Evolutionary conservation across 2,329 filamentous ascomycete genomes (phyloP).

Genomic region (Ophiostoma ips): DNA sequence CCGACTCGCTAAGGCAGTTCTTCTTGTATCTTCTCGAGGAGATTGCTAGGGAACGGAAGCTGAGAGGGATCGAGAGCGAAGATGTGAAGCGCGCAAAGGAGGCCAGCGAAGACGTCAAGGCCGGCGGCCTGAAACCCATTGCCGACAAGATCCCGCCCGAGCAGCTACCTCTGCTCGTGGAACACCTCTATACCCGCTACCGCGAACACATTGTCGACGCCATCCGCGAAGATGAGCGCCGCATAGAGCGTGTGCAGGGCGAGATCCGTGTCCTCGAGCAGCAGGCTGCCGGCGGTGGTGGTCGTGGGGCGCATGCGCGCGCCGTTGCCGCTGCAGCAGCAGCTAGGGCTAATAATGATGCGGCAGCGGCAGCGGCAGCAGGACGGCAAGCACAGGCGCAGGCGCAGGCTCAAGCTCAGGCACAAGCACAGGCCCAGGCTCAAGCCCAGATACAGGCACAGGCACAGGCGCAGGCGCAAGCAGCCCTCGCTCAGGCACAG

Average conservation of each 20-base stretch:
- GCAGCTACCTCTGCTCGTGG: constrained; percentile 55
- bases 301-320: constrained; percentile 3
- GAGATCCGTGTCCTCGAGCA: constrained; percentile 58
- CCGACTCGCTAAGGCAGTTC: constrained; percentile 64
- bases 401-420: neutral
- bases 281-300: constrained; percentile 7
- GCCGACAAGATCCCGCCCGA: constrained; percentile 48
- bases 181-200: constrained; percentile 63
- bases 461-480: neutral
- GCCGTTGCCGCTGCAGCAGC: neutral
- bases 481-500: neutral
- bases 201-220: constrained; percentile 52
- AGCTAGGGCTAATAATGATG: neutral
- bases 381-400: constrained; percentile 6
- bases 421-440: neutral
- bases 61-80: constrained; percentile 19
- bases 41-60: constrained; percentile 30
- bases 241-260: constrained; percentile 46
- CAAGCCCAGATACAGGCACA: neutral
- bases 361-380: neutral
- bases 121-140: constrained; percentile 50
- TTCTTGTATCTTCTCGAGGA: constrained; percentile 66
- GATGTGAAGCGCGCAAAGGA: constrained; percentile 44
- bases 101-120: constrained; percentile 40
- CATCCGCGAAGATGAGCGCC: constrained; percentile 61